Conservation (phyloP, 2,329 filamentous ascomycete species). For the Nemania serpens region DNA sequence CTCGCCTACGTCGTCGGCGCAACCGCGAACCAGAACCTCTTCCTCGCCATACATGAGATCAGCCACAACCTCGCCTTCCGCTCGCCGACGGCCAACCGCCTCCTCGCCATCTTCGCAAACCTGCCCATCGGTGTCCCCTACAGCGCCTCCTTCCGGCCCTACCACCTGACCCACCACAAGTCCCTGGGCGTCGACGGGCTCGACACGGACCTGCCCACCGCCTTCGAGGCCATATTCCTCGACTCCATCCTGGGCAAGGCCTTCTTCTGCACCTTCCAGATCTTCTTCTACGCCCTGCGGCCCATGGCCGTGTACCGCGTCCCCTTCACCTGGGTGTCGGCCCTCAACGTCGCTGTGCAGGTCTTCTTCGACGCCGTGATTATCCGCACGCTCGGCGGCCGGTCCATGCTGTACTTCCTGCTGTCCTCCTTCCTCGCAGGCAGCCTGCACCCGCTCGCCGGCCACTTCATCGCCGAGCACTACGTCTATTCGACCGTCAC, state of each 20-base stretch:
- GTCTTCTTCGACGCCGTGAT: constrained; percentile 76
- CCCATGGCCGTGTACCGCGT: constrained; percentile 94
- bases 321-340: constrained; percentile 83
- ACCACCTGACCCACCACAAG: constrained; percentile 99
- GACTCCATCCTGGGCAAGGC: constrained; percentile 95
- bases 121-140: constrained; percentile 95
- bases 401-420: constrained; percentile 80
- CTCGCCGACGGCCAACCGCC: constrained; percentile 75
- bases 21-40: constrained; percentile 97
- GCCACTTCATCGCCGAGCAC: constrained; percentile 98
- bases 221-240: constrained; percentile 87
- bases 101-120: constrained; percentile 92
- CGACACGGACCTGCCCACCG: constrained; percentile 93
- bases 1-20: constrained; percentile 91
- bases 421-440: constrained; percentile 92
- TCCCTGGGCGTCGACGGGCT: constrained; percentile 94
- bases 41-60: constrained; percentile 98
- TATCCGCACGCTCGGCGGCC: constrained; percentile 61
- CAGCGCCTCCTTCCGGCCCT: constrained; percentile 93
- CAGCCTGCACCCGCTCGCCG: constrained; percentile 89
- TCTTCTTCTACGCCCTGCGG: constrained; percentile 95
- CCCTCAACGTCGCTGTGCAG: constrained; percentile 79
- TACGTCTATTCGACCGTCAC: constrained; percentile 75
- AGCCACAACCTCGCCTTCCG: constrained; percentile 96
- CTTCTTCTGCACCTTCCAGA: constrained; percentile 99